A percentile compares a stretch with the other conserved stretches of the same genome.
phyloP scores from a whole-genome alignment of 2,329 filamentous ascomycete species.

The Pseudopyricularia cyperi region DNA sequence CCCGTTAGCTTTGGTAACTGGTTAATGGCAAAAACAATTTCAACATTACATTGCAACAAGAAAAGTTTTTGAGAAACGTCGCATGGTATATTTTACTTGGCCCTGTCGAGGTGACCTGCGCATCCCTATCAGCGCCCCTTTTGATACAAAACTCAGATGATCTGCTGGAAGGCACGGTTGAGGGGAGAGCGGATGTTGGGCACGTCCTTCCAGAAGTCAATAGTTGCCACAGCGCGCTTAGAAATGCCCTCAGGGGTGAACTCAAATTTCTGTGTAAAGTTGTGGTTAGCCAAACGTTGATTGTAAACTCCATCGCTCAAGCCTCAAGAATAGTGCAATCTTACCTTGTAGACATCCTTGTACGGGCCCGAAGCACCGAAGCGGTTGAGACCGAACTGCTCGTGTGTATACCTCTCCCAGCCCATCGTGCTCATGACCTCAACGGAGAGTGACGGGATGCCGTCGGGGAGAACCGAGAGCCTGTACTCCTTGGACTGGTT shows the following conservation, averaged over 20 bases:
- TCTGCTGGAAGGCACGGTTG: constrained; percentile 95
- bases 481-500: constrained; percentile 88
- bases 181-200: constrained; percentile 85
- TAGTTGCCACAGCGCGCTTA: constrained; percentile 84
- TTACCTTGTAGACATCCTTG: constrained; percentile 90
- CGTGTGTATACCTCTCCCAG: constrained; percentile 98
- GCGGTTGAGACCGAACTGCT: constrained; percentile 98
- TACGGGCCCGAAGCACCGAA: constrained; percentile 97
- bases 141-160: constrained; percentile 51
- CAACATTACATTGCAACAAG: not conserved
- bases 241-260: constrained; percentile 94
- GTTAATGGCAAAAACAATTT: constrained; percentile 2
- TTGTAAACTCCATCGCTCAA: not conserved
- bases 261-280: constrained; percentile 72
- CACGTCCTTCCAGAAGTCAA: constrained; percentile 95
- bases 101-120: not conserved
- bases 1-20: not conserved
- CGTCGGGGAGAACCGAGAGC: constrained; percentile 83
- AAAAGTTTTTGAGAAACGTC: constrained; percentile 2
- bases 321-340: not conserved
- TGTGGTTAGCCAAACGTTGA: constrained; percentile 14
- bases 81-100: constrained; percentile 3
- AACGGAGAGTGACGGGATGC: constrained; percentile 82
- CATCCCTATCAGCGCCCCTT: not conserved
- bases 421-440: constrained; percentile 96